These are phyloP conservation scores for Puccinia polysora DNA, from an alignment of 1,284 basidiomycete genomes.

Conservation along the genomic window DNA sequence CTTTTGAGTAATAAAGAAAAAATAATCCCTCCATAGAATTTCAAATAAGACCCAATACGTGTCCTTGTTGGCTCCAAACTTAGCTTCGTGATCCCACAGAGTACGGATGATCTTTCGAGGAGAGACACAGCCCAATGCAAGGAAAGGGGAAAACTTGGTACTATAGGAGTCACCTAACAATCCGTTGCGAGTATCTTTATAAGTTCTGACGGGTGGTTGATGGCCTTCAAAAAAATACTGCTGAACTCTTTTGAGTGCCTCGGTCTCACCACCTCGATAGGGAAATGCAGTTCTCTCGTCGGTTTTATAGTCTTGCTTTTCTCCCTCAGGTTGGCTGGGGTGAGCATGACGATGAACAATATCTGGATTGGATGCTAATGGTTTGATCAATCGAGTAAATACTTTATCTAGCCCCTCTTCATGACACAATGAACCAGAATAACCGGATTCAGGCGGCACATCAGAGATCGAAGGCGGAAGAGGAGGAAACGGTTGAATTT, in stretches of 20 bases:
- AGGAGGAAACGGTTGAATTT: constrained; percentile 44
- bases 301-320: constrained; percentile 14
- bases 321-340: no score
- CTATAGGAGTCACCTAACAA: constrained; percentile 58
- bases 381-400: constrained; percentile 49
- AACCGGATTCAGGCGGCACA: constrained; percentile 50
- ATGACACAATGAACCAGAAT: constrained; percentile 37
- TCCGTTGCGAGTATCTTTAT: constrained; percentile 61
- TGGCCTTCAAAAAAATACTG: constrained; percentile 54
- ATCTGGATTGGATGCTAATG: constrained; percentile 49
- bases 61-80: constrained; percentile 53
- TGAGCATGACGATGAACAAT: constrained; percentile 48
- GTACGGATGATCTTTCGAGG: constrained; percentile 55
- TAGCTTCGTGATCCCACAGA: constrained; percentile 53
- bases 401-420: constrained; percentile 46
- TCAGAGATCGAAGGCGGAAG: constrained; percentile 48
- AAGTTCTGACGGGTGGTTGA: constrained; percentile 54
- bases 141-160: constrained; percentile 59
- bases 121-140: constrained; percentile 58
- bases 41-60: constrained; percentile 58
- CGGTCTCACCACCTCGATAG: constrained; percentile 55
- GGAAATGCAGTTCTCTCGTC: constrained; percentile 54
- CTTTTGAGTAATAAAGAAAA: constrained; percentile 56
- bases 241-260: constrained; percentile 54
- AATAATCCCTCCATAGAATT: constrained; percentile 60